Evolutionary conservation across 306 rosid species (phyloP).

Genomic region (Boehmeria nivea): DNA sequence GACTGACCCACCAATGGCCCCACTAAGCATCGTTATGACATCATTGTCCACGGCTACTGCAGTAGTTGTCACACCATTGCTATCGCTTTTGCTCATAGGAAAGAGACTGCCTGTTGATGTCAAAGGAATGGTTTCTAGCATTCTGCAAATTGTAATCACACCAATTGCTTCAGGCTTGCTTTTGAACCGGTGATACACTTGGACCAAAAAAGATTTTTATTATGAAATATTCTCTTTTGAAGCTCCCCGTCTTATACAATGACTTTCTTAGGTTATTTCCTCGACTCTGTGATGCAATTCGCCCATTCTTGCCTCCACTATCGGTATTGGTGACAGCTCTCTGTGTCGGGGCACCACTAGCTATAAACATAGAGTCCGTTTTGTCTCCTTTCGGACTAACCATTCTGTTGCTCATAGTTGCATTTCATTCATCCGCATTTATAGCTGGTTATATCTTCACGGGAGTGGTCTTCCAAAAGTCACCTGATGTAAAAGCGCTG

Average conservation of each 20-base stretch:
- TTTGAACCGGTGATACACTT: conserved; percentile 57
- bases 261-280: conserved; percentile 68
- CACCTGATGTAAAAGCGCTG: conserved; percentile 57
- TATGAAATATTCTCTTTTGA: too few species aligned
- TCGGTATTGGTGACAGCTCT: conserved; percentile 80
- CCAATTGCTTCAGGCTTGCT: conserved; percentile 83
- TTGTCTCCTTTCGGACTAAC: conserved; percentile 66
- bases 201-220: too few species aligned
- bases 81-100: conserved; percentile 82
- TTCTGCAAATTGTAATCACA: conserved; percentile 76
- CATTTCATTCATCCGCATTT: conserved; percentile 71
- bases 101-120: conserved; percentile 91
- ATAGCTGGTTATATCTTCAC: conserved; percentile 65
- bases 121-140: conserved; percentile 93
- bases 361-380: conserved; percentile 69
- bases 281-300: conserved; percentile 52
- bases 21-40: conserved; percentile 92
- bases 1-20: conserved; percentile 84
- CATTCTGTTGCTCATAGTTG: conserved; percentile 53
- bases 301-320: conserved; percentile 76
- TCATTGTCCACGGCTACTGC: conserved; percentile 93
- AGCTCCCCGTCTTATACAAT: conserved; percentile 5
- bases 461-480: conserved; percentile 53
- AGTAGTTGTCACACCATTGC: conserved; percentile 72
- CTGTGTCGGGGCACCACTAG: conserved; percentile 97